Conservation (phyloP, 1,139 yeast genomes). For the Diutina neorugosa region DNA sequence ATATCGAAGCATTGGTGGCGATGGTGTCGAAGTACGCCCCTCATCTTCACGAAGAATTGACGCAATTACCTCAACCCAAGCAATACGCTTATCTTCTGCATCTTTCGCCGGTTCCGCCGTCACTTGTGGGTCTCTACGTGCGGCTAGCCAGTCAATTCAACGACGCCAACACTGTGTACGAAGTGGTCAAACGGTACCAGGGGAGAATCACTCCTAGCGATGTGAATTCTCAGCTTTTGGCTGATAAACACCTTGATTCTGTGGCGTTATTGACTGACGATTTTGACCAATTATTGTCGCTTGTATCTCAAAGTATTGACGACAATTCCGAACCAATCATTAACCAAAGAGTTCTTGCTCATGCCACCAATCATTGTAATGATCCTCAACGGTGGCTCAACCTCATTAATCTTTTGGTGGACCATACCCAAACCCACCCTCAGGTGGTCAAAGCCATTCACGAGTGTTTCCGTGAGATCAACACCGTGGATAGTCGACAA, state of each 20-base stretch:
- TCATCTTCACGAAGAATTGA: slow-evolving; percentile 16
- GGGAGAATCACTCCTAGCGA: background rate
- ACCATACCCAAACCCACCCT: background rate
- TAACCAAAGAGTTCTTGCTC: background rate
- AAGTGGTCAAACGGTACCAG: background rate
- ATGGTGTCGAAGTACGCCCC: slow-evolving; percentile 27
- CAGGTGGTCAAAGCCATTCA: slow-evolving; percentile 19
- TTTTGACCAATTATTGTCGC: background rate
- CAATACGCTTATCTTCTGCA: background rate
- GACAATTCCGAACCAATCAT: background rate
- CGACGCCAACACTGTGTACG: background rate
- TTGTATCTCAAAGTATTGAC: background rate
- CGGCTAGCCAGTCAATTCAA: background rate
- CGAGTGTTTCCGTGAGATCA: slow-evolving; percentile 37
- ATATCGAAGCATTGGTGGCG: slow-evolving; percentile 23
- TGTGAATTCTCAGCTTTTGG: background rate
- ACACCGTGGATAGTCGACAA: background rate
- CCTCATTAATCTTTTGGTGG: background rate
- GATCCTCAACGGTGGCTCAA: background rate
- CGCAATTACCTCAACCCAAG: background rate
- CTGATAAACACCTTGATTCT: background rate
- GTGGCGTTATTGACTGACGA: background rate
- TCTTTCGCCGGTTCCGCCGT: background rate
- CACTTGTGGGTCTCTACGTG: background rate
- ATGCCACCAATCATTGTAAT: background rate